phyloP scores from a whole-genome alignment of 2,329 filamentous ascomycete species.

The Paraconiothyrium sp. region DNA sequence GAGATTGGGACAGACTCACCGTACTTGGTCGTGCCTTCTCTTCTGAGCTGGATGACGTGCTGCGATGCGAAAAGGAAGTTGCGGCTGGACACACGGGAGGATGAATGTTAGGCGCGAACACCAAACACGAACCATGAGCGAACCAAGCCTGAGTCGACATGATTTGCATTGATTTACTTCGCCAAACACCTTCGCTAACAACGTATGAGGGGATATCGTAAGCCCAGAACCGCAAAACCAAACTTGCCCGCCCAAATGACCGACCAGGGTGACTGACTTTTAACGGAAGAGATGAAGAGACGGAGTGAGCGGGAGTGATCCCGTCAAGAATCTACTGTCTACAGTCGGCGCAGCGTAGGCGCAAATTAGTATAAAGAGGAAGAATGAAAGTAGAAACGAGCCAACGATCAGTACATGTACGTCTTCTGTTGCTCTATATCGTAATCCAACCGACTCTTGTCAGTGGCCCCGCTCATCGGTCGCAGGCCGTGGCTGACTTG shows the following conservation, averaged over 20 bases:
- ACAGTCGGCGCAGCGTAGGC: slow-evolving; percentile 26
- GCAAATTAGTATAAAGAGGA: slow-evolving; percentile 26
- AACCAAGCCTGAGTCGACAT: slow-evolving; percentile 23
- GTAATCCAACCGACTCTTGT: slow-evolving; percentile 45
- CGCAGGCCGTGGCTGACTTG: slow-evolving; percentile 32
- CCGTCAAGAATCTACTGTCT: slow-evolving; percentile 27
- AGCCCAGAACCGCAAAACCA: slow-evolving; percentile 16
- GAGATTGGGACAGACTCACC: slow-evolving; percentile 1
- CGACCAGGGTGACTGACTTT: slow-evolving; percentile 24
- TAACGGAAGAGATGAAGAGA: slow-evolving; percentile 21
- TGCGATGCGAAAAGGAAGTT: background rate
- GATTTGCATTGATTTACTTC: slow-evolving; percentile 21
- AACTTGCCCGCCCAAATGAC: slow-evolving; percentile 20
- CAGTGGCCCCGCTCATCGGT: slow-evolving; percentile 46
- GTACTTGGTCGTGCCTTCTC: background rate
- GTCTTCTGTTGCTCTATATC: slow-evolving; percentile 49
- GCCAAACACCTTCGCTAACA: slow-evolving; percentile 22
- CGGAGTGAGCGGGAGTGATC: slow-evolving; percentile 27
- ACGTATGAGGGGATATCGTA: slow-evolving; percentile 21
- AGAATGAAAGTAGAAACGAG: slow-evolving; percentile 24
- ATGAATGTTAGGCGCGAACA: background rate
- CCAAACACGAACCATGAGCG: slow-evolving; percentile 6
- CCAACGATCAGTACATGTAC: slow-evolving; percentile 44
- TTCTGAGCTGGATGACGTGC: background rate
- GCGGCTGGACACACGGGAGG: background rate